Evolutionary conservation across 768 basidiomycete species (phyloP), one percentile per base, ranked within the genome.

Genomic region (Fomitopsis pulvina): DNA sequence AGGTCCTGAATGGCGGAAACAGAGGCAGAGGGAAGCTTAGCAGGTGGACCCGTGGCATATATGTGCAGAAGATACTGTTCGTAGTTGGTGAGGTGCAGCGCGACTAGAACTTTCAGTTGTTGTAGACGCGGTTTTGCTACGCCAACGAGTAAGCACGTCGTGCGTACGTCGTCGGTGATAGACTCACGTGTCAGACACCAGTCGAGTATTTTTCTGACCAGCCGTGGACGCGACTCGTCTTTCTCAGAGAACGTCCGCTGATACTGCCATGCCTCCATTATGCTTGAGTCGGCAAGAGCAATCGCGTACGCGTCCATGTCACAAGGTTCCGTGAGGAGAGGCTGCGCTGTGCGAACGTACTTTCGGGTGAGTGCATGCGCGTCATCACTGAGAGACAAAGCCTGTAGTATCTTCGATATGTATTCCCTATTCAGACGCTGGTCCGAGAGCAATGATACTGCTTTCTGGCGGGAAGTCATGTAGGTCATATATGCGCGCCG

Each of bases 261-360:
- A 60, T 78, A 90, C 45, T 74, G 71, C 89, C 88, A 92, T 3
- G 87, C 87, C 44, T 87, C 82, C 50, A 76, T 59, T 5, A 91
- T 66, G 57, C 75, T 83, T 0, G 73, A 68, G 25, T 86, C 78
- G 0, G 81, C 81, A 22, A 92, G 70, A 1, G 90, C 83, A 25
- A 83, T 58, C 1, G 78, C 63, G 59, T 90, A 91, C n/a, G 76
- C 68, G 55, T 85, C 79, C 45, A 90, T 72, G 64, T 89, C 87
- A 41, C 75, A 72, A 7, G 82, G 85, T 55, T 85, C 81, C 0
- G 75, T 78, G 21, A 91, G 71, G 0, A 75, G 69, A 8, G 90
- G 88, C 56, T 86, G 86, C 18, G 81, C 84, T 2, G 85, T 85
- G 41, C 83, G 80, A 28, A 92, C 70, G 57, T 89, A 92, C 63